These are phyloP conservation scores for Zygoascus tannicola DNA, from an alignment of 805 yeast genomes.

Conservation along the genomic window DNA sequence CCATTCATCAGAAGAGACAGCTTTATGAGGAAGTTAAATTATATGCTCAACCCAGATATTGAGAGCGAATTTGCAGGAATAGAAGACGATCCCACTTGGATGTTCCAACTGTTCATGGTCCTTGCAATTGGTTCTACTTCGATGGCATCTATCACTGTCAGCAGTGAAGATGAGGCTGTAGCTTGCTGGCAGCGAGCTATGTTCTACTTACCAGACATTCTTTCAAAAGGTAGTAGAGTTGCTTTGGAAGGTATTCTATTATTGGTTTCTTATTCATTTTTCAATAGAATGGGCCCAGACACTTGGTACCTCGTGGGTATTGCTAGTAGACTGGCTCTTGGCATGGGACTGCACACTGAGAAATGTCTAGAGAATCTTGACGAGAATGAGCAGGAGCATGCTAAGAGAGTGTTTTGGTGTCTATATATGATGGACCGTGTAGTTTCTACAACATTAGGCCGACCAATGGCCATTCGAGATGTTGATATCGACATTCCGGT, in stretches of 20 bases:
- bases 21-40: slow-evolving; percentile 8
- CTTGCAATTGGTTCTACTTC: slow-evolving; percentile 49
- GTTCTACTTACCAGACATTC: slow-evolving; percentile 31
- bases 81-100: slow-evolving; percentile 15
- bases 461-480: slow-evolving; percentile 41
- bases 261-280: slow-evolving; percentile 42
- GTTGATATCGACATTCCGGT: slow-evolving; percentile 35
- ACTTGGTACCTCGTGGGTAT: slow-evolving; percentile 47
- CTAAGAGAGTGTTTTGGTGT: slow-evolving; percentile 21
- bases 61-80: slow-evolving; percentile 3
- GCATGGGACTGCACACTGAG: slow-evolving; percentile 38
- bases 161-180: slow-evolving; percentile 25
- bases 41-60: slow-evolving; percentile 4
- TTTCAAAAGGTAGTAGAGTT: slow-evolving; percentile 31
- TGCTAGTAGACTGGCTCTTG: slow-evolving; percentile 36
- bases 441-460: slow-evolving; percentile 40
- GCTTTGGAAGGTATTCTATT: slow-evolving; percentile 36
- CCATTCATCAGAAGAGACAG: slow-evolving; percentile 12
- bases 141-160: slow-evolving; percentile 24
- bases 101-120: slow-evolving; percentile 43
- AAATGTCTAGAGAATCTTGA: slow-evolving; percentile 14
- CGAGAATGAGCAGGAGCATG: slow-evolving; percentile 16
- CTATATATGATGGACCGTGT: slow-evolving; percentile 29
- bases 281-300: slow-evolving; percentile 40
- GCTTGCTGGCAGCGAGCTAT: slow-evolving; percentile 36